phyloP scores from a whole-genome alignment of 75 land plant genomes.

The Sequoia sempervirens region DNA sequence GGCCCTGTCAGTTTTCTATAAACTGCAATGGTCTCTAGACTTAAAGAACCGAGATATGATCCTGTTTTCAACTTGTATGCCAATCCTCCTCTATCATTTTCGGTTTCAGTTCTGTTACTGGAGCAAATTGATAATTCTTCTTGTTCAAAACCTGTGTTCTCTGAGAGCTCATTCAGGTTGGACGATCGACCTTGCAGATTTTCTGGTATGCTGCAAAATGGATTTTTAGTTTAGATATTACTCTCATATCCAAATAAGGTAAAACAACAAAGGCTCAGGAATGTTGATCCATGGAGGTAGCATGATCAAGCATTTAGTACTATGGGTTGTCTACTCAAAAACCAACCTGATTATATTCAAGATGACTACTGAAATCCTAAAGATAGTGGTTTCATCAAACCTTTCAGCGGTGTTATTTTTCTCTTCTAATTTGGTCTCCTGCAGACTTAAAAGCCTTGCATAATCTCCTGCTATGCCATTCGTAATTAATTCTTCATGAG shows the following conservation, averaged over 20 bases:
- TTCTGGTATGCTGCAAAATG: neutral
- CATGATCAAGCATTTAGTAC: neutral
- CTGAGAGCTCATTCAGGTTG: neutral
- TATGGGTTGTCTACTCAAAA: neutral
- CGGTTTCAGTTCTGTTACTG: neutral
- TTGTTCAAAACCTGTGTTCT: neutral
- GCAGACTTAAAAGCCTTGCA: neutral
- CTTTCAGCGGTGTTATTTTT: neutral
- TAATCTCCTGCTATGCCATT: constrained; percentile 1
- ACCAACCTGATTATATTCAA: neutral
- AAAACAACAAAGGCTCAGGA: neutral
- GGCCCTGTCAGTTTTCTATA: constrained; percentile 11
- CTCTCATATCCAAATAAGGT: neutral
- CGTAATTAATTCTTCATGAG: constrained; percentile 18
- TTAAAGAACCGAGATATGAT: neutral
- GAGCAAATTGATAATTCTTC: neutral
- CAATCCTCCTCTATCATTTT: neutral
- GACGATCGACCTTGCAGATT: neutral
- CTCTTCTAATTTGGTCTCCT: neutral
- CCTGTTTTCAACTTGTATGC: neutral
- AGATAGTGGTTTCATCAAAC: neutral
- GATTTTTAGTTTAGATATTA: neutral
- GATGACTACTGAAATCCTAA: neutral
- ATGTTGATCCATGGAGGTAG: neutral
- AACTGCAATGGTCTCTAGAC: neutral